Percentiles rank a stretch among this genome's conserved stretches.
Conservation (phyloP, 176 grass and related monocot species). For the Cenchrus purpureus region DNA sequence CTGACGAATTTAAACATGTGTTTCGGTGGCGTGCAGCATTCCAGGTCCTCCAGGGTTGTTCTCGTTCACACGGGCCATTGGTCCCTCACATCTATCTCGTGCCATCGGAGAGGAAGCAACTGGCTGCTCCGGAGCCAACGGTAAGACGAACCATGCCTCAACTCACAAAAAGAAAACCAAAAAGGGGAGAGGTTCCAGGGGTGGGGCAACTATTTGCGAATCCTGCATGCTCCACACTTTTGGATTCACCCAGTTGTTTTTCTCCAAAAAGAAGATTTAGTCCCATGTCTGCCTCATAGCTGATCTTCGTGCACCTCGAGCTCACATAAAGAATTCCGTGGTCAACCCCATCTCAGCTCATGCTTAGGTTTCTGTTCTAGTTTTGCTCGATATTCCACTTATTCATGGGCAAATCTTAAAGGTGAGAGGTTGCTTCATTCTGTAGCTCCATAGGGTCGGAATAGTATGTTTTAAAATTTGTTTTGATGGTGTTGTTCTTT, state of each 20-base stretch:
- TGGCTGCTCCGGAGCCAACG: constrained; percentile 30
- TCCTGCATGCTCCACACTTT: constrained; percentile 16
- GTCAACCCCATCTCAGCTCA: constrained; percentile 32
- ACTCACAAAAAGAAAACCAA: constrained; percentile 2
- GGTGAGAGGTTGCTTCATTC: constrained; percentile 38
- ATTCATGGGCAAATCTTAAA: constrained; percentile 14
- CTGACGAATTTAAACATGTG: constrained; percentile 6
- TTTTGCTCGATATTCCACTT: constrained; percentile 11
- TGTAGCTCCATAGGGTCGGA: neutral
- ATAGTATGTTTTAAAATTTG: neutral
- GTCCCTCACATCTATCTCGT: constrained; percentile 34
- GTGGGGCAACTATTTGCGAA: too few relatives aligned
- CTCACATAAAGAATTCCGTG: neutral
- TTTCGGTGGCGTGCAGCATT: constrained; percentile 10
- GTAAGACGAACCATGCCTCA: constrained; percentile 32
- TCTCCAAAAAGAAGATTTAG: constrained; percentile 24
- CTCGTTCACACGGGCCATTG: constrained; percentile 30
- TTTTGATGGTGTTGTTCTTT: constrained; percentile 29
- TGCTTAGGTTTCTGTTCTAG: neutral
- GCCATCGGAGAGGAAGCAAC: constrained; percentile 46
- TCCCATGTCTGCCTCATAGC: constrained; percentile 26
- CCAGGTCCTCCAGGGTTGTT: neutral
- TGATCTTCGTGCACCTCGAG: constrained; percentile 22
- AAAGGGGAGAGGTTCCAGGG: neutral
- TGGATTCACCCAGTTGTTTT: constrained; percentile 31